Conservation (phyloP, 2,329 filamentous ascomycete species). For the Didymella sp. region DNA sequence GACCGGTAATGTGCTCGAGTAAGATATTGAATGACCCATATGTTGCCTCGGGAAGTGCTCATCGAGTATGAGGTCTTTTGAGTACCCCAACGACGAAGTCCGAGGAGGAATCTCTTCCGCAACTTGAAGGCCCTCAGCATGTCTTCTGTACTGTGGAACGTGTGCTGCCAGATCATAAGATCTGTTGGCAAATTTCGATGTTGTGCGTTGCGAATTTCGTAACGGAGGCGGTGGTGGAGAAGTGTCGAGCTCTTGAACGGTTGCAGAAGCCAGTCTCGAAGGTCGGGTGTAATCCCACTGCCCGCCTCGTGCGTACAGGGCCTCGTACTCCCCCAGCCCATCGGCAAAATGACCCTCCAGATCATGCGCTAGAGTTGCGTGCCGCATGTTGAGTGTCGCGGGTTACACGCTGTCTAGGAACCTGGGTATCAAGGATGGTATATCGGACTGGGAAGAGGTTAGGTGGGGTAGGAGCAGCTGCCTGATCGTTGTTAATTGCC, state of each 20-base stretch:
- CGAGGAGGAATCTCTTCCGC: constrained; percentile 1
- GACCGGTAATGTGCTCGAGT: neutral
- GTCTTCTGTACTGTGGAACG: constrained; percentile 8
- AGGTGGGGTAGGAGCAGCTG: constrained; percentile 5
- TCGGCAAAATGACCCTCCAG: constrained; percentile 8
- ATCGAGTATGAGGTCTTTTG: constrained; percentile 5
- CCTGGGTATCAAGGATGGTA: constrained; percentile 3
- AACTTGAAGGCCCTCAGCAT: constrained; percentile 22
- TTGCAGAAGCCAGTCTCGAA: constrained; percentile 6
- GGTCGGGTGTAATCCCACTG: constrained; percentile 8
- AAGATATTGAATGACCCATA: constrained; percentile 4
- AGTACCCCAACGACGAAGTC: constrained; percentile 4
- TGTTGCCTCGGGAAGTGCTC: neutral
- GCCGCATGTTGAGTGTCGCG: constrained; percentile 13
- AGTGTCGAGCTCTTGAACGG: constrained; percentile 11
- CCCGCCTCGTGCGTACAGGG: constrained; percentile 8
- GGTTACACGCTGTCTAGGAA: neutral
- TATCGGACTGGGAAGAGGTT: constrained; percentile 3
- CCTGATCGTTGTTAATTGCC: constrained; percentile 1
- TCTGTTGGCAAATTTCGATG: constrained; percentile 11
- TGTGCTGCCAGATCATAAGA: constrained; percentile 23
- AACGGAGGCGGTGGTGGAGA: neutral
- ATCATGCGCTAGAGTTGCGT: neutral
- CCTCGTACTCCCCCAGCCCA: constrained; percentile 5
- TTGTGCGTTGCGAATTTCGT: neutral